Percentiles rank a stretch among this genome's conserved stretches.
phyloP scores from a whole-genome alignment of 2,329 filamentous ascomycete genomes.

The Peltaster fructicola region DNA sequence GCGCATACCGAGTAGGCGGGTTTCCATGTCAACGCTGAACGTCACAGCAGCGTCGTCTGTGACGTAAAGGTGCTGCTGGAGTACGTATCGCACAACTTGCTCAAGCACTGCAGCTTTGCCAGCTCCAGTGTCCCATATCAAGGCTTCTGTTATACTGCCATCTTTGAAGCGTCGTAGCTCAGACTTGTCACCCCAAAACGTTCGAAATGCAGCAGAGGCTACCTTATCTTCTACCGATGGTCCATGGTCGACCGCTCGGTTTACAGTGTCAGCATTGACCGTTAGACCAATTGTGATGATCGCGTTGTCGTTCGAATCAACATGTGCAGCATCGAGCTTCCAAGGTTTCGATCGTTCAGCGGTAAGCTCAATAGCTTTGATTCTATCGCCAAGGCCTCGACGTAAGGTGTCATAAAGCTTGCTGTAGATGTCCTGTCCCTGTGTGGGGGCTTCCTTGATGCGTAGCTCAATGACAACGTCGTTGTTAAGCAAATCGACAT shows the following conservation, averaged over 20 bases:
- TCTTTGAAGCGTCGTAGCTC: slow-evolving; percentile 91
- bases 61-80: slow-evolving; percentile 50
- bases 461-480: slow-evolving; percentile 33
- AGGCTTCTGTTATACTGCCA: slow-evolving; percentile 78
- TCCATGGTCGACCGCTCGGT: slow-evolving; percentile 69
- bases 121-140: slow-evolving; percentile 58
- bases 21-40: slow-evolving; percentile 30
- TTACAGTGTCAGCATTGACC: slow-evolving; percentile 54
- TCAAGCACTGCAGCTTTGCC: slow-evolving; percentile 48
- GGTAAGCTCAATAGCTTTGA: slow-evolving; percentile 41
- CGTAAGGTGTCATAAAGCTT: slow-evolving; percentile 48
- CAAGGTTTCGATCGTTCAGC: slow-evolving; percentile 14
- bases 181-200: slow-evolving; percentile 88
- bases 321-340: slow-evolving; percentile 18
- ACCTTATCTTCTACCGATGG: slow-evolving; percentile 73
- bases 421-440: slow-evolving; percentile 13
- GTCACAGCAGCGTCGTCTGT: slow-evolving; percentile 29
- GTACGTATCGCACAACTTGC: slow-evolving; percentile 59
- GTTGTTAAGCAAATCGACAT: slow-evolving; percentile 34
- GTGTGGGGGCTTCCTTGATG: slow-evolving; percentile 8
- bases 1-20: slow-evolving; percentile 24
- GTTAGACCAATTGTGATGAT: slow-evolving; percentile 47
- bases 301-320: slow-evolving; percentile 11
- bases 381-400: slow-evolving; percentile 58
- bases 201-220: slow-evolving; percentile 62